A percentile compares a stretch with the other conserved stretches of the same genome.
Evolutionary conservation across 2,329 filamentous ascomycete species (phyloP).

Genomic region (Fusarium algeriense): DNA sequence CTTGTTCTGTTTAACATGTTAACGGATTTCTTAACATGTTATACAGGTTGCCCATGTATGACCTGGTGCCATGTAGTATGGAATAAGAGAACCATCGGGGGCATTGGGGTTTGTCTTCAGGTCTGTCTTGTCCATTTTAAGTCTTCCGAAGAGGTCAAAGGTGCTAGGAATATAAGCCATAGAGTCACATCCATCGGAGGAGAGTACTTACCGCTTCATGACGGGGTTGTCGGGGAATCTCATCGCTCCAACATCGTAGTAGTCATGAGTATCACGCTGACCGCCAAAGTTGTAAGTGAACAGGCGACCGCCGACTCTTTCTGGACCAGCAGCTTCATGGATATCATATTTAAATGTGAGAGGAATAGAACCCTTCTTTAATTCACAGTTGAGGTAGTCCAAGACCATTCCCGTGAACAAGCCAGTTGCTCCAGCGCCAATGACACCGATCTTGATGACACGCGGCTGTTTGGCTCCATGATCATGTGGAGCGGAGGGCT

Average conservation of each 20-base stretch:
- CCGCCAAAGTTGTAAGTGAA: constrained; percentile 32
- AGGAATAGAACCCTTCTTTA: not conserved
- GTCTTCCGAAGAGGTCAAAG: not conserved
- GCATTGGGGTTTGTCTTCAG: not conserved
- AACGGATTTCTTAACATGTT: no score
- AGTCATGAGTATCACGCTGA: constrained; percentile 13
- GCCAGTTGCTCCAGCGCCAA: constrained; percentile 23
- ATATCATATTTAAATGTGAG: constrained; percentile 22
- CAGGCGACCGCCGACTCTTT: constrained; percentile 20
- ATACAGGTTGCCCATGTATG: no score
- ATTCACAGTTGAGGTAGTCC: constrained; percentile 11
- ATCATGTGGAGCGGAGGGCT: not conserved
- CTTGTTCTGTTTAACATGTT: no score
- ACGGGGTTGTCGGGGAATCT: constrained; percentile 21
- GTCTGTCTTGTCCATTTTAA: constrained; percentile 9
- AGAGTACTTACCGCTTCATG: constrained; percentile 20
- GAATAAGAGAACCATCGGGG: constrained; percentile 9
- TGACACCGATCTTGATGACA: constrained; percentile 5
- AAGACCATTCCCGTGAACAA: constrained; percentile 18
- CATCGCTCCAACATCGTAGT: constrained; percentile 31
- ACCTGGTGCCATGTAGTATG: constrained; percentile 15
- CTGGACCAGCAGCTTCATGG: constrained; percentile 7
- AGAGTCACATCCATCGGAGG: no score
- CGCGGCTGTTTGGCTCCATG: not conserved
- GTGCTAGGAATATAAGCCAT: not conserved